phyloP scores from a whole-genome alignment of 495 filamentous ascomycete genomes.

The Poronia punctata region DNA sequence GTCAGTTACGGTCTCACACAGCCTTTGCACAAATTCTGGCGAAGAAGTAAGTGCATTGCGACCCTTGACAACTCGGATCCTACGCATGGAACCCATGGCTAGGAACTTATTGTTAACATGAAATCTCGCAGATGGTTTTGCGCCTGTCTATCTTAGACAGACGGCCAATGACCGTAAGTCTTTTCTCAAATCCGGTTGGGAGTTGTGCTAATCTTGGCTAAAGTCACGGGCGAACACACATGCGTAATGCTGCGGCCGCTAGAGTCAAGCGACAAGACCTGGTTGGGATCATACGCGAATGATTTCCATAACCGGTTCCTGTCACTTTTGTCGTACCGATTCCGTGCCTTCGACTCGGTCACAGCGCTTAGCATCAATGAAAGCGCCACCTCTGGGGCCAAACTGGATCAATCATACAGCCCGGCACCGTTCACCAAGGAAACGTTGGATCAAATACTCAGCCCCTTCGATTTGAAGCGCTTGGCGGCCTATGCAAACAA shows the following conservation, averaged over 20 bases:
- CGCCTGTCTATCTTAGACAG: constrained; percentile 89
- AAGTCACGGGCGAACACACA: constrained; percentile 94
- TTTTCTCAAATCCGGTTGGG: background rate
- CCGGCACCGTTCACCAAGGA: constrained; percentile 54
- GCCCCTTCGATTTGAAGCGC: constrained; percentile 89
- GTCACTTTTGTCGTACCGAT: constrained; percentile 81
- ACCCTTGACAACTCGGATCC: too few species aligned
- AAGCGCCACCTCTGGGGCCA: constrained; percentile 68
- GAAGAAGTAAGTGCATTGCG: constrained; percentile 30
- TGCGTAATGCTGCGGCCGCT: constrained; percentile 92
- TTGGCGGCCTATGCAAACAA: constrained; percentile 94
- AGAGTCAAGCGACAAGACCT: constrained; percentile 57
- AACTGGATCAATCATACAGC: constrained; percentile 44
- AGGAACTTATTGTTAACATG: background rate
- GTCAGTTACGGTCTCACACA: constrained; percentile 92
- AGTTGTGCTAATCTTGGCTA: constrained; percentile 26
- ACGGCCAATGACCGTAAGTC: constrained; percentile 58
- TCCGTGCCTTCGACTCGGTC: constrained; percentile 75
- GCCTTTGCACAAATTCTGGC: constrained; percentile 94
- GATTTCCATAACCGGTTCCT: constrained; percentile 94
- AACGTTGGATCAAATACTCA: constrained; percentile 67
- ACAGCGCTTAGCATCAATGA: constrained; percentile 85
- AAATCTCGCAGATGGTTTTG: constrained; percentile 49
- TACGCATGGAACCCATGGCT: too few species aligned
- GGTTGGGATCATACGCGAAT: constrained; percentile 81